These are phyloP conservation scores for Naganishia sp. DNA, from an alignment of 1,284 basidiomycete genomes.

Conservation along the genomic window DNA sequence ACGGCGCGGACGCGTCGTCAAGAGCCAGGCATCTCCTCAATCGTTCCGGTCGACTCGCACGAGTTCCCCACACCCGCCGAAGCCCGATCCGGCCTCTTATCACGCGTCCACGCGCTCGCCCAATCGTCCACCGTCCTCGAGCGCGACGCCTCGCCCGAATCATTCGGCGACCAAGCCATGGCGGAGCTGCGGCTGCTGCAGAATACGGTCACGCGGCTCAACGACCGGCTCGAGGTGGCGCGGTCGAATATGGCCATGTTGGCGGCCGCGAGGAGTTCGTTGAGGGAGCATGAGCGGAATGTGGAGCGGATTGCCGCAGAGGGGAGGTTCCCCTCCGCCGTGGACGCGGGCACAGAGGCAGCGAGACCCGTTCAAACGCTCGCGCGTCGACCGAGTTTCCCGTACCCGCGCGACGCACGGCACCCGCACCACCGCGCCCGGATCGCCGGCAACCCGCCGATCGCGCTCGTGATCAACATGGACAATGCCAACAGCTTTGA, in stretches of 20 bases:
- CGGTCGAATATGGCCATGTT: slow-evolving; percentile 21
- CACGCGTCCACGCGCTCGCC: neutral
- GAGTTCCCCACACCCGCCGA: slow-evolving; percentile 18
- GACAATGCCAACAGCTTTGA: slow-evolving; percentile 35
- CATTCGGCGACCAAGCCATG: neutral
- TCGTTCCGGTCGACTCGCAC: neutral
- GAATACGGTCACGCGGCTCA: slow-evolving; percentile 22
- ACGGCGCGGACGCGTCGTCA: too few species aligned
- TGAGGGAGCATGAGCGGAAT: slow-evolving; percentile 7
- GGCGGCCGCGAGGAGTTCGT: slow-evolving; percentile 14
- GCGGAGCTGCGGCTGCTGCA: slow-evolving; percentile 12
- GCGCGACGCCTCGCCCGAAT: neutral
- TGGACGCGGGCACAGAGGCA: neutral
- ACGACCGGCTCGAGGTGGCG: slow-evolving; percentile 24
- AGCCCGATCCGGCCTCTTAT: neutral
- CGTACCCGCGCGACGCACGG: slow-evolving; percentile 1
- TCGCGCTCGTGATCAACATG: slow-evolving; percentile 33
- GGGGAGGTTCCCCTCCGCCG: neutral
- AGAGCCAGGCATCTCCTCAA: neutral
- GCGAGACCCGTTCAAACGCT: neutral
- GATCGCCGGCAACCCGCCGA: slow-evolving; percentile 18
- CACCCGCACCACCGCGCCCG: slow-evolving; percentile 32
- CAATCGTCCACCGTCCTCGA: neutral
- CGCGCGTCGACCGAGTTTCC: slow-evolving; percentile 28
- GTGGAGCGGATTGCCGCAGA: slow-evolving; percentile 2